Evolutionary conservation across 2,329 filamentous ascomycete species (phyloP), one percentile per base, ranked within the genome.

Genomic region (Lojkania enalia): DNA sequence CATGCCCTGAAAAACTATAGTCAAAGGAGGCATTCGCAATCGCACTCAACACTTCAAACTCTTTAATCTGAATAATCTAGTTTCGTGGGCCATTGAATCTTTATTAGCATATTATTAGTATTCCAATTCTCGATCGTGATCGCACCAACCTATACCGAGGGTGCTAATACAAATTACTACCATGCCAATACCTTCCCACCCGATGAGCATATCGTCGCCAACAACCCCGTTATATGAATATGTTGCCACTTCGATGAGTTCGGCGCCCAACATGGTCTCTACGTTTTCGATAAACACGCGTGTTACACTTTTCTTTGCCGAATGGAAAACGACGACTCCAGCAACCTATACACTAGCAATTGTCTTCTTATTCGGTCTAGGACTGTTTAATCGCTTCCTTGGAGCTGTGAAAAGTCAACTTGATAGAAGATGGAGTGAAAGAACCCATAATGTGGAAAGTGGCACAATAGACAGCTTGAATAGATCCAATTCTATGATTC

Each of bases 311-410:
- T 63, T 58, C 46, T 60, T 67, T 42, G 52, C 53, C 3, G 38
- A 50, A 19, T 66, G 60, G 62, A 63, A 57, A 1, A 65, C 60
- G 1, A 57, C 54, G 2, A 56, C 63, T 6, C 51, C 59, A 1
- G 39, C 44, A 1, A 44, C 54, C 5, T 67, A 67, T 40, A 41
- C 56, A 13, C 46, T 57, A 4, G 53, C 64, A 1, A 39, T 67
- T 18, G 29, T 63, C 29, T 58, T 64, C 23, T 49, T 67, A 11
- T 65, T 65, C 42, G 44, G 37, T 5, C 42, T 65, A 2, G 60
- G 61, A 3, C 38, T 67, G 1, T 44, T 65, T 18, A 63, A 62
- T 19, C 62, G 63, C 2, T 66, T 65, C 25, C 60, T 67, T 3
- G 60, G 62, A 9, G 59, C 59, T 2, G 23, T 63, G 19, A 58